Conservation (phyloP, 2,329 filamentous ascomycete genomes). For the Westerdykella sp. region DNA sequence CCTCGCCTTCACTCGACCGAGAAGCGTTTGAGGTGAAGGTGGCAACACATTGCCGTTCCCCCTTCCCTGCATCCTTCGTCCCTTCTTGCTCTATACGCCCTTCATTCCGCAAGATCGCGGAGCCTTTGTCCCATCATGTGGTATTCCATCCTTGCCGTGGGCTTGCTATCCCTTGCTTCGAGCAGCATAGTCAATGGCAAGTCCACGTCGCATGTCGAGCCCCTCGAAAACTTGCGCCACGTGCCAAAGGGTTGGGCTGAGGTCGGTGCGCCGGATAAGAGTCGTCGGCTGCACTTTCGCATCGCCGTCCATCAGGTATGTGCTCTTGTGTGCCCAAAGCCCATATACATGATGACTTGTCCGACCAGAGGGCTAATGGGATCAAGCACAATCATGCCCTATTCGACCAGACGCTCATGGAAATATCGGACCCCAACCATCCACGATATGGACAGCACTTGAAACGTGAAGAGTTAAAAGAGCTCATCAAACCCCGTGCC, state of each 20-base stretch:
- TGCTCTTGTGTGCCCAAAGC: constrained; percentile 1
- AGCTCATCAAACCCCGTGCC: constrained; percentile 47
- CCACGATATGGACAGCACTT: constrained; percentile 57
- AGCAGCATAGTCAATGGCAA: constrained; percentile 17
- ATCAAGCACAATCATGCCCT: constrained; percentile 43
- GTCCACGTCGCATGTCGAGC: constrained; percentile 22
- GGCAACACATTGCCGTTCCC: too few species aligned
- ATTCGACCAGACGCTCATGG: constrained; percentile 55
- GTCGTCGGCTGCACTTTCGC: constrained; percentile 33
- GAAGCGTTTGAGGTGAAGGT: too few species aligned
- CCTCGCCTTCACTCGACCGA: too few species aligned
- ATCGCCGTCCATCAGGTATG: constrained; percentile 36
- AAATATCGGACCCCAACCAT: constrained; percentile 56
- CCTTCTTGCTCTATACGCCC: too few species aligned
- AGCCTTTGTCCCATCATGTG: constrained; percentile 17
- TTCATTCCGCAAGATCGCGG: too few species aligned
- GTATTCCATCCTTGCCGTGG: constrained; percentile 21
- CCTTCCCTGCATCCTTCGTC: too few species aligned
- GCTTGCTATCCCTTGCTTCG: constrained; percentile 26
- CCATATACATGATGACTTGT: not conserved
- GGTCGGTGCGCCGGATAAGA: constrained; percentile 26
- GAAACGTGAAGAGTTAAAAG: constrained; percentile 53
- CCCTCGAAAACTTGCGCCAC: constrained; percentile 26
- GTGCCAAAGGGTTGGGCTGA: constrained; percentile 35
- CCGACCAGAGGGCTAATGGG: constrained; percentile 11